Conservation (phyloP, 2,329 filamentous ascomycete species). For the Penicillium sp. region DNA sequence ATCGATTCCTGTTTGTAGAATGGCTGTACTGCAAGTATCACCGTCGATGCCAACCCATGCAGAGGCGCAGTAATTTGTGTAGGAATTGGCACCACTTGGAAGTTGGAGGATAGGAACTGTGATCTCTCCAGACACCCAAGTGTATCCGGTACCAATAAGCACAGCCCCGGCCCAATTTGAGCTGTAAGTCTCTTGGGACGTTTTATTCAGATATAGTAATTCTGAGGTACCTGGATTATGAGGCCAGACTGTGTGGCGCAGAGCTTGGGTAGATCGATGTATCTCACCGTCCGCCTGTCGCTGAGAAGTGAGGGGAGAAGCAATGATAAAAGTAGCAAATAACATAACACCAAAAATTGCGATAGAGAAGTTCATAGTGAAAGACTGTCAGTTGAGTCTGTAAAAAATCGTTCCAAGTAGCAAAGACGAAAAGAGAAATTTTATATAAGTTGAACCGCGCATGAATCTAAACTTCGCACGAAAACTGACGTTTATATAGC, state of each 20-base stretch:
- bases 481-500: not conserved
- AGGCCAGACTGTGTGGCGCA: conserved; percentile 31
- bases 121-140: conserved; percentile 54
- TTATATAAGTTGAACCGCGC: not conserved
- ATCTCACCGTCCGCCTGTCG: conserved; percentile 35
- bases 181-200: conserved; percentile 49
- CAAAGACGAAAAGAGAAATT: not conserved
- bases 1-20: conserved; percentile 59
- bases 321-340: conserved; percentile 45
- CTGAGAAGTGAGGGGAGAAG: conserved; percentile 48
- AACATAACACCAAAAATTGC: conserved; percentile 38
- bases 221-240: conserved; percentile 32
- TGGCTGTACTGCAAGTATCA: conserved; percentile 54
- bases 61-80: conserved; percentile 46
- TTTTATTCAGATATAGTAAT: conserved; percentile 35
- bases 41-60: conserved; percentile 63
- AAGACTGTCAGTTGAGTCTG: not conserved
- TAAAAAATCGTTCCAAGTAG: not conserved
- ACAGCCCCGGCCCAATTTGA: conserved; percentile 62
- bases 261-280: conserved; percentile 29
- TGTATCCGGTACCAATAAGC: conserved; percentile 53
- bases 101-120: conserved; percentile 50
- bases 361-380: conserved; percentile 53
- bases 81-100: conserved; percentile 36
- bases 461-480: not conserved